Conservation (phyloP, 108 stramenopile genomes). For the Fistulifera pelliculosa region DNA sequence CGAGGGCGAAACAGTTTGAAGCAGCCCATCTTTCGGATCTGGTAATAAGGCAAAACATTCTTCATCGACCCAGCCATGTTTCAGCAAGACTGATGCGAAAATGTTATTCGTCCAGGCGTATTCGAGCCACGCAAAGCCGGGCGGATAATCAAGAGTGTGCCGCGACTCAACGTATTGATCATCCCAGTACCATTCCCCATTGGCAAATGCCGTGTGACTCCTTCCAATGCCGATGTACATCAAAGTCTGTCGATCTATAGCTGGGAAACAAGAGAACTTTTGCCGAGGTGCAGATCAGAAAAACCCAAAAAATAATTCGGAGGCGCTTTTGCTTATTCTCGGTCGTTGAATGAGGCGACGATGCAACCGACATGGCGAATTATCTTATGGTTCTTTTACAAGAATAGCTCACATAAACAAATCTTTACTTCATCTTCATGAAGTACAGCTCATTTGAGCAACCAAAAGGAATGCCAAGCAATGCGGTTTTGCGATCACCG, state of each 20-base stretch:
- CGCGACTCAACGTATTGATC: constrained; percentile 61
- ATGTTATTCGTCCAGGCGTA: constrained; percentile 51
- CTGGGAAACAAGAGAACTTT: constrained; percentile 63
- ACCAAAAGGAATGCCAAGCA: too few relatives aligned
- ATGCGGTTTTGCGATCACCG: too few relatives aligned
- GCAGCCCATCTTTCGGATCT: constrained; percentile 26
- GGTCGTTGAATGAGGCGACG: too few relatives aligned
- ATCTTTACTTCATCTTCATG: too few relatives aligned
- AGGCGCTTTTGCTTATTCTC: too few relatives aligned
- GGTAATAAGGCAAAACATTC: constrained; percentile 51
- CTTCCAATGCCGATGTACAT: constrained; percentile 96
- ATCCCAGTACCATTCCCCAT: constrained; percentile 88
- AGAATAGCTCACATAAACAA: too few relatives aligned
- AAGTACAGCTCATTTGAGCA: too few relatives aligned
- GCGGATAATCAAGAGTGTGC: constrained; percentile 97
- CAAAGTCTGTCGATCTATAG: constrained; percentile 86
- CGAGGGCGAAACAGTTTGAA: constrained; percentile 14
- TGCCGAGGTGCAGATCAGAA: constrained; percentile 35
- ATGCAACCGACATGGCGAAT: too few relatives aligned
- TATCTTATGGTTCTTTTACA: too few relatives aligned
- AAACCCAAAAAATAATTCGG: constrained; percentile 6
- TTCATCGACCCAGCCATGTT: constrained; percentile 32
- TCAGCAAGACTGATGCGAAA: constrained; percentile 10
- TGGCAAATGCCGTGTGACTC: constrained; percentile 78
- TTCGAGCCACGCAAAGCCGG: constrained; percentile 90